Evolutionary conservation across 768 basidiomycete genomes (phyloP).

Genomic region (Psilocybe cubensis): DNA sequence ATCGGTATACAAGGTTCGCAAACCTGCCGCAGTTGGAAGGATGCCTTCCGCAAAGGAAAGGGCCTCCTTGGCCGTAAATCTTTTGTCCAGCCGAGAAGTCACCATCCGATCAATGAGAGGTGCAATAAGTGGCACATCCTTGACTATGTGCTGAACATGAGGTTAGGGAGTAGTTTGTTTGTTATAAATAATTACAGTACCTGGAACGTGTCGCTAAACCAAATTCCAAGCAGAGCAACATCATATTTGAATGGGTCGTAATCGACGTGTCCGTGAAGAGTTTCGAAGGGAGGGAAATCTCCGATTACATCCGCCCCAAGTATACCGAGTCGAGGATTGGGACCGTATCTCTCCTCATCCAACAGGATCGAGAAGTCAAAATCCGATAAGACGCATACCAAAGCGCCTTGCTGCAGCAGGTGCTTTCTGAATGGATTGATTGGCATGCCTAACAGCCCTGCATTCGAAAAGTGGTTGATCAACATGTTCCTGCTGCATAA

Average conservation of each 20-base stretch:
- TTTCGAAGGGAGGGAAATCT: not conserved
- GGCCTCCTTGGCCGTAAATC: not conserved
- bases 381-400: slow-evolving; percentile 20
- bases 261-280: slow-evolving; percentile 22
- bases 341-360: slow-evolving; percentile 4
- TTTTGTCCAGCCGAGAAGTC: not conserved
- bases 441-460: not conserved
- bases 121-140: not conserved
- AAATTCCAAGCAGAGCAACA: slow-evolving; percentile 20
- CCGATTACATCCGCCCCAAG: not conserved
- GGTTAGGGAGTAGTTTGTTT: not conserved
- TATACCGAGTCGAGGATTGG: slow-evolving; percentile 11
- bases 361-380: slow-evolving; percentile 20
- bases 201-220: not conserved
- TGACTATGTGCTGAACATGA: not conserved
- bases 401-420: not conserved
- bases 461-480: no score
- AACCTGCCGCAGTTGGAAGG: not conserved
- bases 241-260: slow-evolving; percentile 28
- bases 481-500: not conserved
- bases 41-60: not conserved
- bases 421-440: not conserved
- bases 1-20: no score
- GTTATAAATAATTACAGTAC: not conserved
- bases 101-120: not conserved